Evolutionary conservation across 2,329 filamentous ascomycete genomes (phyloP).

Genomic region (Immersiporthe knoxdaviesiana): DNA sequence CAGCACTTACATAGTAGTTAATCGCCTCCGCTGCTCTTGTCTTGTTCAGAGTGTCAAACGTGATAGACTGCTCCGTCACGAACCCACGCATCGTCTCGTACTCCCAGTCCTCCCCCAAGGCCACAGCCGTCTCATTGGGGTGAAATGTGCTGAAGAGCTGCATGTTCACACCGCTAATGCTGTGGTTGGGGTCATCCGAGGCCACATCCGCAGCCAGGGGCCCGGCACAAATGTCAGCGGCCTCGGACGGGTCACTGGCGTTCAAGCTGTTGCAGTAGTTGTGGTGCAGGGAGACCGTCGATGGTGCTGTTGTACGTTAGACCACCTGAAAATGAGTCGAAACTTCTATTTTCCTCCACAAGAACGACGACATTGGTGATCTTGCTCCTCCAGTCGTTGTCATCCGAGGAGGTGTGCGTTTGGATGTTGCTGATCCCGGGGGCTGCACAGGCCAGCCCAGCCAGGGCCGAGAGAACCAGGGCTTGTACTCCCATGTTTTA

Average conservation of each 20-base stretch:
- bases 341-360: conserved; percentile 33
- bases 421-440: conserved; percentile 11
- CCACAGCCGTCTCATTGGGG: conserved; percentile 31
- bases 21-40: conserved; percentile 46
- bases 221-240: conserved; percentile 41
- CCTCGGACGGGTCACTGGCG: conserved; percentile 27
- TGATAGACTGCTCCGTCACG: conserved; percentile 45
- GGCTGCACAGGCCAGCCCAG: conserved; percentile 18
- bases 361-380: conserved; percentile 30
- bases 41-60: conserved; percentile 41
- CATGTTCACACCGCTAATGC: conserved; percentile 46
- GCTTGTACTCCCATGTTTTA: conserved; percentile 9
- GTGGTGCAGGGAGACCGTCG: conserved; percentile 40
- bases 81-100: conserved; percentile 44
- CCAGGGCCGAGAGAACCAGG: conserved; percentile 17
- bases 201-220: conserved; percentile 43
- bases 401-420: conserved; percentile 3
- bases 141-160: conserved; percentile 35
- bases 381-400: conserved; percentile 22
- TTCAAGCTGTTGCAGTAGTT: conserved; percentile 47
- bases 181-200: conserved; percentile 48
- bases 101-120: conserved; percentile 22
- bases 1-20: conserved; percentile 42
- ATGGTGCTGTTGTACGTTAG: conserved; percentile 42
- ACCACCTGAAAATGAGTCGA: conserved; percentile 46